Evolutionary conservation across 257 asterid genomes (phyloP).

Genomic region (Plectranthus barbatus): DNA sequence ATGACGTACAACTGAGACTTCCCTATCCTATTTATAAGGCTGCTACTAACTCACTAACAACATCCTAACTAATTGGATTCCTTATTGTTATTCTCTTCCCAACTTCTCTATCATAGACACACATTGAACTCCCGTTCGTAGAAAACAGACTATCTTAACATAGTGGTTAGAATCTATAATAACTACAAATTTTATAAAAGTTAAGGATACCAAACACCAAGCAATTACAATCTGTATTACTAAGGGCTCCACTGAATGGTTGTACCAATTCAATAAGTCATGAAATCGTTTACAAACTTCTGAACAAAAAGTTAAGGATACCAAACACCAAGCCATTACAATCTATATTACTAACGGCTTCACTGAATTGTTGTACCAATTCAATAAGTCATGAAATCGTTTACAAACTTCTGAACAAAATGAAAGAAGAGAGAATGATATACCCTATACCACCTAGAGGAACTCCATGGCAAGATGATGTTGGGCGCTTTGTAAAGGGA

Average conservation of each 20-base stretch:
- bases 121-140: neutral
- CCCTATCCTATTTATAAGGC: no score
- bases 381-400: neutral
- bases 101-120: no score
- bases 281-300: neutral
- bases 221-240: neutral
- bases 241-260: neutral
- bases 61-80: no score
- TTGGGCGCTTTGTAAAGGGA: slow-evolving; percentile 70
- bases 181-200: neutral
- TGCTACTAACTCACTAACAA: no score
- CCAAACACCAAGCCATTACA: neutral
- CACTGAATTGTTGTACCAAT: neutral
- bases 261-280: neutral
- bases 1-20: no score
- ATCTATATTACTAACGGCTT: neutral
- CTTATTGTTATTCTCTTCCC: no score
- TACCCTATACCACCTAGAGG: slow-evolving; percentile 99
- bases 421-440: slow-evolving; percentile 9
- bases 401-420: neutral
- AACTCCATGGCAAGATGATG: slow-evolving; percentile 87
- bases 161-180: neutral
- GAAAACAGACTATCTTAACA: neutral
- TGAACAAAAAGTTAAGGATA: no score
- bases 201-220: neutral